Percentiles rank a stretch among this genome's conserved stretches.
phyloP scores from a whole-genome alignment of 306 rosid species.

The Ormosia emarginata region DNA sequence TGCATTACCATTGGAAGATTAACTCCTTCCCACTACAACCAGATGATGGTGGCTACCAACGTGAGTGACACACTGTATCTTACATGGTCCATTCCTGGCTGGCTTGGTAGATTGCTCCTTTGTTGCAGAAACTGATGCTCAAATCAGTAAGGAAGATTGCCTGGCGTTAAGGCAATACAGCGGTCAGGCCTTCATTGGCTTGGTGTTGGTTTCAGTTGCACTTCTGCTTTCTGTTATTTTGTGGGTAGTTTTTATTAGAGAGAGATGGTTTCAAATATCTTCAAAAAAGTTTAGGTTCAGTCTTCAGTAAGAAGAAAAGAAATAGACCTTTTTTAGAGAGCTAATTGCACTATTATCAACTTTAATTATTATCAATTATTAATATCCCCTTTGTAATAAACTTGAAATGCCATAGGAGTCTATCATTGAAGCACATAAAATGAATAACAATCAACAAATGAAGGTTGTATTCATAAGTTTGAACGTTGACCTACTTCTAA shows the following conservation, averaged over 20 bases:
- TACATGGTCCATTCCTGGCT: slow-evolving; percentile 31
- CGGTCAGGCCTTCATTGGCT: slow-evolving; percentile 21
- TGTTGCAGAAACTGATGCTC: slow-evolving; percentile 27
- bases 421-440: too few relatives aligned
- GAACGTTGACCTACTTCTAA: too few relatives aligned
- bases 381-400: too few relatives aligned
- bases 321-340: too few relatives aligned
- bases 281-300: background rate
- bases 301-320: too few relatives aligned
- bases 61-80: slow-evolving; percentile 20
- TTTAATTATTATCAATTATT: too few relatives aligned
- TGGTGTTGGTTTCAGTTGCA: slow-evolving; percentile 28
- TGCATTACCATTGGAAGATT: slow-evolving; percentile 50
- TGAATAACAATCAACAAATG: too few relatives aligned
- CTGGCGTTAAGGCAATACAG: slow-evolving; percentile 16
- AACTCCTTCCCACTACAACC: slow-evolving; percentile 29
- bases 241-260: slow-evolving; percentile 34
- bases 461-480: too few relatives aligned
- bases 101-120: slow-evolving; percentile 34
- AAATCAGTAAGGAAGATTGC: slow-evolving; percentile 30
- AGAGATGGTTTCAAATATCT: slow-evolving; percentile 26
- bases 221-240: slow-evolving; percentile 43
- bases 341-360: too few relatives aligned
- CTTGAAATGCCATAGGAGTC: too few relatives aligned
- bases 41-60: slow-evolving; percentile 28